Evolutionary conservation across 352 stramenopile species (phyloP), one percentile per base, ranked within the genome.

Genomic region (Pythium sukuiense): DNA sequence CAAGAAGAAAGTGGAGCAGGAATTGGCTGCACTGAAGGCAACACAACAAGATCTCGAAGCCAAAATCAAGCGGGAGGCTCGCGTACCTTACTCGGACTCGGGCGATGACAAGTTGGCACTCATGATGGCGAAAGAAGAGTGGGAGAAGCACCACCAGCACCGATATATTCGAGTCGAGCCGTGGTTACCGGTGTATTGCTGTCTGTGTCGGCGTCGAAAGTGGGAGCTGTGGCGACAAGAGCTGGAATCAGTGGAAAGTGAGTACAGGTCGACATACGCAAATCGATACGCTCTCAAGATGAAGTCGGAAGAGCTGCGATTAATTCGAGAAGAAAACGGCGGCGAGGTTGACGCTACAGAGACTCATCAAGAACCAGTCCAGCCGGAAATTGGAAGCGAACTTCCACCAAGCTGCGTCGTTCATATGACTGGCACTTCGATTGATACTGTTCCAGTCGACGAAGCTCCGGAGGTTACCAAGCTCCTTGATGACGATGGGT

Each of bases 111-210:
- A 30, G 5, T 30, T 71, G 0, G 70, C 49, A 43, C 52, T 73
- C 1, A 53, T 83, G n/a, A 55, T 65, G 9, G 29, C 62, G 0
- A 88, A 80, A 55, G 78, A 90, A 53, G 69, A 85, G 37, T 92
- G 83, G 83, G 78, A 88, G 62, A 87, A 81, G 48, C 76, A 88
- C 11, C 81, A 92, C 33, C 83, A 90, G 2, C 83, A 92, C 60
- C 80, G 81, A 26, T 79, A 79, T 14, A 88, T 92, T 54, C 76
- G 71, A 3, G 68, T 81, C 32, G 26, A 61, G 0, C 26, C 63
- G 2, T 43, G 26, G 54, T 16, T 79, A 3, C 74, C 75, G 0
- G 12, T 82, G 3, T 90, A 80, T 61, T 92, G 83, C 61, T 90
- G 83, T 49, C 49, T 92, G 24, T 92, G 81, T 59, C 74, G 83